phyloP scores from a whole-genome alignment of 208 protist genomes.

The Trypanosoma lewisi region DNA sequence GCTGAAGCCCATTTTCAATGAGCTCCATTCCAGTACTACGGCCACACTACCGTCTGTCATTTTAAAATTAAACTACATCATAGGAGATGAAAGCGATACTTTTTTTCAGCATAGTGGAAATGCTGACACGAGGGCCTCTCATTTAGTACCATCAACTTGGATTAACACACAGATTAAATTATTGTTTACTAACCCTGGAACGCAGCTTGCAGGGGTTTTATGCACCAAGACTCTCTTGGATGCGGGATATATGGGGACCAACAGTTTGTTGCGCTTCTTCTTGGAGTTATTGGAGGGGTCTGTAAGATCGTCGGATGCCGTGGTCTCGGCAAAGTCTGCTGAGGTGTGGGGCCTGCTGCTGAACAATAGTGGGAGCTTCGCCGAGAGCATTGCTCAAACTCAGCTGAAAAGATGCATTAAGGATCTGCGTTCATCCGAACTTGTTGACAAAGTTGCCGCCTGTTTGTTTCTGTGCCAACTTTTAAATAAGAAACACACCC shows the following conservation, averaged over 20 bases:
- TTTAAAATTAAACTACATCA: constrained; percentile 79
- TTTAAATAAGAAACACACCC: constrained; percentile 57
- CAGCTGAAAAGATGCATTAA: constrained; percentile 58
- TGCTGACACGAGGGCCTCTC: constrained; percentile 30
- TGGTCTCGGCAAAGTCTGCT: constrained; percentile 46
- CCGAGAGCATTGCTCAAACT: constrained; percentile 64
- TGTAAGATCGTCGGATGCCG: constrained; percentile 45
- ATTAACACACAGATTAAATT: constrained; percentile 69
- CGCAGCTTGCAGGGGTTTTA: constrained; percentile 61
- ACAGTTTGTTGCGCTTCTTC: constrained; percentile 74
- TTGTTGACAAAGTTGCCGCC: constrained; percentile 45
- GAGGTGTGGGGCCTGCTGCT: constrained; percentile 81
- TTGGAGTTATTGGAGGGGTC: constrained; percentile 59
- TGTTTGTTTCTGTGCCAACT: constrained; percentile 79
- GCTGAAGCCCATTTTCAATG: constrained; percentile 82
- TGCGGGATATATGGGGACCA: constrained; percentile 80
- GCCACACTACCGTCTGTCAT: constrained; percentile 66
- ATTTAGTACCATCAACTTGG: constrained; percentile 59
- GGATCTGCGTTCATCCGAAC: constrained; percentile 36
- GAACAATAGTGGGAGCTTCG: constrained; percentile 69
- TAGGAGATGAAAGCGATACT: constrained; percentile 83
- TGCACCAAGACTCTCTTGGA: constrained; percentile 62
- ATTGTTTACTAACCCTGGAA: constrained; percentile 64
- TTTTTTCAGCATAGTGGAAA: constrained; percentile 65
- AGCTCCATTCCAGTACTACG: constrained; percentile 40